phyloP scores from a whole-genome alignment of 306 rosid species.

The Castanea crenata region DNA sequence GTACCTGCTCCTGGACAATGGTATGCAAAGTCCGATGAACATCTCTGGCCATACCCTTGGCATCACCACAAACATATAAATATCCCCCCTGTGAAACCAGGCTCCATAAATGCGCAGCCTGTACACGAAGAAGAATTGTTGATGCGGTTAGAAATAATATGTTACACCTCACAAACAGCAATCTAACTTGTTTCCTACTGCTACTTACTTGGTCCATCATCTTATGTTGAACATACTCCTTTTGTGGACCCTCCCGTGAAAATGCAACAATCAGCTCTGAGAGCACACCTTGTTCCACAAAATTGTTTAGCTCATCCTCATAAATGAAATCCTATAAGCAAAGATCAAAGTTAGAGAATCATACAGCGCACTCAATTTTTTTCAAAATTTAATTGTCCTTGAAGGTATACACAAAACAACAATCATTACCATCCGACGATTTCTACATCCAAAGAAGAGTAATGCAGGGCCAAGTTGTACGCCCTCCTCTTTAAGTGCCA shows the following conservation, averaged over 20 bases:
- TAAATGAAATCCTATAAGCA: constrained; percentile 79
- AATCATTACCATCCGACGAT: constrained; percentile 73
- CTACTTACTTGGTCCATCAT: constrained; percentile 68
- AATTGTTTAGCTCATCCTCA: constrained; percentile 80
- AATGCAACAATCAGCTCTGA: constrained; percentile 81
- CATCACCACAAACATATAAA: constrained; percentile 94
- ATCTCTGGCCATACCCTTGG: constrained; percentile 94
- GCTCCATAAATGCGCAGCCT: constrained; percentile 71
- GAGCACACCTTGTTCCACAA: constrained; percentile 63
- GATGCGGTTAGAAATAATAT: constrained; percentile 14
- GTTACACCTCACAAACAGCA: neutral
- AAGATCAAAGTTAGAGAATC: constrained; percentile 21
- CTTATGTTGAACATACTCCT: constrained; percentile 92
- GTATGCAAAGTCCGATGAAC: constrained; percentile 84
- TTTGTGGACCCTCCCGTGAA: constrained; percentile 77
- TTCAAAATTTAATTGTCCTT: neutral
- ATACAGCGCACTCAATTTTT: neutral
- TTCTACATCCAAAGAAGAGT: constrained; percentile 94
- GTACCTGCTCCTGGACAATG: constrained; percentile 73
- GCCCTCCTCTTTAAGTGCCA: constrained; percentile 70
- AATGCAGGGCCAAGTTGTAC: constrained; percentile 77
- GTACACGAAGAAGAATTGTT: constrained; percentile 29
- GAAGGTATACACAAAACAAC: constrained; percentile 3
- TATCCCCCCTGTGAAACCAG: constrained; percentile 74
- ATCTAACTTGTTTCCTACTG: neutral